A percentile compares a stretch with the other conserved stretches of the same genome.
Conservation (phyloP, 2,329 filamentous ascomycete species). For the Thelonectria rubi region DNA sequence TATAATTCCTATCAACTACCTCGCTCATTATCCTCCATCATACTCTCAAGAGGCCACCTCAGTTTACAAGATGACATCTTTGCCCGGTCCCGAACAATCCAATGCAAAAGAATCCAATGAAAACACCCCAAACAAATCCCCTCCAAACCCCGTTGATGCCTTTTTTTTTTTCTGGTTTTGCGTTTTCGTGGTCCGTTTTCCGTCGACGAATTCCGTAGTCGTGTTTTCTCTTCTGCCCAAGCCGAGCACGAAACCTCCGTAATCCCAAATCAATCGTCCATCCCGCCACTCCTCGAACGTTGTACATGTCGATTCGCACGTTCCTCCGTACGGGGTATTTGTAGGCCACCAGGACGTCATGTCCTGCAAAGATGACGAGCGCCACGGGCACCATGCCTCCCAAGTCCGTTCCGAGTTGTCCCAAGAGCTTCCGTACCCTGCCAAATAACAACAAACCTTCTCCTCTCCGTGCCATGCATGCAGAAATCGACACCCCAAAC, state of each 20-base stretch:
- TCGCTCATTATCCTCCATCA: background rate
- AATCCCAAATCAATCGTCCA: constrained; percentile 30
- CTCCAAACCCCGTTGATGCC: constrained; percentile 33
- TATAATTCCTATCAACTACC: too few relatives aligned
- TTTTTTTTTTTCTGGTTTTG: constrained; percentile 31
- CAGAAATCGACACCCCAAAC: constrained; percentile 38
- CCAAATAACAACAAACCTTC: constrained; percentile 20
- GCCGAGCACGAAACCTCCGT: constrained; percentile 25
- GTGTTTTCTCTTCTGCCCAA: constrained; percentile 31
- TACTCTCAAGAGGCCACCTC: constrained; percentile 16
- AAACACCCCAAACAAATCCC: constrained; percentile 28
- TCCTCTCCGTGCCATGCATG: constrained; percentile 23
- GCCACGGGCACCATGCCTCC: constrained; percentile 30
- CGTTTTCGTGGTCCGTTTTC: constrained; percentile 28
- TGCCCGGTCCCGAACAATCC: constrained; percentile 30
- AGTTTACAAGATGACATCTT: constrained; percentile 37
- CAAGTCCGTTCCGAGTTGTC: constrained; percentile 27
- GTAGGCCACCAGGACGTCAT: constrained; percentile 30
- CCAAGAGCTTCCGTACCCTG: constrained; percentile 29
- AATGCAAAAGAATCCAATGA: constrained; percentile 31
- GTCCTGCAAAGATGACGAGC: constrained; percentile 30
- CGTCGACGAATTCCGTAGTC: constrained; percentile 27
- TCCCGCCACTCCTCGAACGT: constrained; percentile 33
- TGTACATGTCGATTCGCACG: constrained; percentile 37
- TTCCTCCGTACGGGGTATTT: constrained; percentile 41